phyloP scores from a whole-genome alignment of 768 basidiomycete species.

The Kwoniella shandongensis region DNA sequence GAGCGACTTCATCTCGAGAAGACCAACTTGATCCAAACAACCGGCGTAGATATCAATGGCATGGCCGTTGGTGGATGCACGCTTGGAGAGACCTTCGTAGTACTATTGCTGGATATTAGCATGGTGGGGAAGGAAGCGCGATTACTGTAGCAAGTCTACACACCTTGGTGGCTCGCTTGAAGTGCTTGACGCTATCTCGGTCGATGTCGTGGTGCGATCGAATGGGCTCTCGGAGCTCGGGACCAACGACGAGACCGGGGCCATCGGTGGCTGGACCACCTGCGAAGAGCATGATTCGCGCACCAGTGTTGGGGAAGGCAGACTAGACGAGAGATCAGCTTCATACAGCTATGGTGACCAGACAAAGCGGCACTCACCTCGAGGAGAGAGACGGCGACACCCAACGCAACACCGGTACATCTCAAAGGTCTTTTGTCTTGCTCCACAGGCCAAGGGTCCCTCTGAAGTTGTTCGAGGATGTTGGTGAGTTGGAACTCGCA shows the following conservation, averaged over 20 bases:
- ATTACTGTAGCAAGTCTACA: constrained; percentile 25
- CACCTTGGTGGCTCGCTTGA: constrained; percentile 94
- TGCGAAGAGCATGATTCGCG: constrained; percentile 90
- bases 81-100: constrained; percentile 89
- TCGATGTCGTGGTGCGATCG: constrained; percentile 99
- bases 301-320: constrained; percentile 93
- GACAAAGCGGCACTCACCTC: constrained; percentile 61
- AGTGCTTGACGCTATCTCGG: constrained; percentile 92
- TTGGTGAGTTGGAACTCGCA: constrained; percentile 95
- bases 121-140: constrained; percentile 4
- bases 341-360: neutral
- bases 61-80: constrained; percentile 91
- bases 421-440: constrained; percentile 88
- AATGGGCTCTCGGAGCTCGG: constrained; percentile 94
- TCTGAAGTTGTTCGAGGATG: constrained; percentile 78
- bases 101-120: constrained; percentile 61
- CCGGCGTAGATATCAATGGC: constrained; percentile 94
- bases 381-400: constrained; percentile 85
- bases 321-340: constrained; percentile 56
- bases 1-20: constrained; percentile 94
- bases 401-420: constrained; percentile 92
- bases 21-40: constrained; percentile 94
- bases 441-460: constrained; percentile 97
- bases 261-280: constrained; percentile 96
- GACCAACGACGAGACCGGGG: constrained; percentile 92